Percentiles rank a stretch among this genome's conserved stretches.
phyloP scores from a whole-genome alignment of 495 filamentous ascomycete species.

The Corynascus novoguineensis region DNA sequence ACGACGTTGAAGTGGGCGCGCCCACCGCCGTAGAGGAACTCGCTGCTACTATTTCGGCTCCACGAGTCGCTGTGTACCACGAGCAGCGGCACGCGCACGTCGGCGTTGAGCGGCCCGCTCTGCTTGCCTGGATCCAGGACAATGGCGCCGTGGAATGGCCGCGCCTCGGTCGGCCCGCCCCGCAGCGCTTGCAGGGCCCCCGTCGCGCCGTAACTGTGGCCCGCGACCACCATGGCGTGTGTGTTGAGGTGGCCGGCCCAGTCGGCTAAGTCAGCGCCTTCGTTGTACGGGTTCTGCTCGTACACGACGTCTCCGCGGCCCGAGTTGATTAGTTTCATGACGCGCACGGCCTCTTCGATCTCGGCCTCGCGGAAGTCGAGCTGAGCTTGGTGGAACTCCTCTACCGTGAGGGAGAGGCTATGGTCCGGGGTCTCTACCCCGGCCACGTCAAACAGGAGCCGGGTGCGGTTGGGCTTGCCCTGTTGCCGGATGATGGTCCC shows the following conservation, averaged over 20 bases:
- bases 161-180: constrained; percentile 29
- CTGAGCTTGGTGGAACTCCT: constrained; percentile 43
- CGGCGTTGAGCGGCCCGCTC: constrained; percentile 46
- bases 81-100: constrained; percentile 45
- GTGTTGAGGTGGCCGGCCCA: constrained; percentile 37
- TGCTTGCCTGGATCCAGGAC: constrained; percentile 50
- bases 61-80: constrained; percentile 49
- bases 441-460: constrained; percentile 26
- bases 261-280: constrained; percentile 26
- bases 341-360: constrained; percentile 43
- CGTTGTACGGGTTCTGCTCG: constrained; percentile 29
- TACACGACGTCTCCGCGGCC: constrained; percentile 36
- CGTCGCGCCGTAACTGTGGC: constrained; percentile 52
- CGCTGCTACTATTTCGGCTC: constrained; percentile 38
- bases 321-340: constrained; percentile 40
- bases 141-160: constrained; percentile 41
- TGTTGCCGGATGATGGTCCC: constrained; percentile 37
- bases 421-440: constrained; percentile 27
- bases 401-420: constrained; percentile 17
- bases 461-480: constrained; percentile 23
- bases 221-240: constrained; percentile 40
- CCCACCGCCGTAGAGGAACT: constrained; percentile 45
- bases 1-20: constrained; percentile 50
- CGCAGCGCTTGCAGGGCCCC: constrained; percentile 45
- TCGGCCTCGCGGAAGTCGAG: constrained; percentile 50